Evolutionary conservation across 306 rosid species (phyloP), one percentile per base, ranked within the genome.

Genomic region (Trichosanthes truncata): DNA sequence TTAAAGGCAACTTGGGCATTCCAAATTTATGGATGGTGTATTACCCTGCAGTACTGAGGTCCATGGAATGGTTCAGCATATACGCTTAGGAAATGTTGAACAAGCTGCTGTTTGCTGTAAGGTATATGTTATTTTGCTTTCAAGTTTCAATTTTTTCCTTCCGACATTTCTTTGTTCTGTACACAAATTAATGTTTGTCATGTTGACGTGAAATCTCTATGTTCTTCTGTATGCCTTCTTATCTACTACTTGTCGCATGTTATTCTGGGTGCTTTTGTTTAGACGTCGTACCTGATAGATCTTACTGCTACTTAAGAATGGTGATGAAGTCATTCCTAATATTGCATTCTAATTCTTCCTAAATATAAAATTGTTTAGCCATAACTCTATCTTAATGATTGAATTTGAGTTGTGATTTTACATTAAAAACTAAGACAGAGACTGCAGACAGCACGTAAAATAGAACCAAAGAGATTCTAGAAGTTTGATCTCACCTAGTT

Each of bases 1-100:
- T 74, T 80, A 66, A 61, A 55, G 89, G 83, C 81, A 80, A 40
- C 53, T 69, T 81, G 60, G 79, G 71, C 79, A 84, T 87, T 49
- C 87, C 78, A 87, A 55, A 81, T 79, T 78, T 55, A 83, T 46
- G 56, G 78, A 82, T 78, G 89, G 80, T 73, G 74, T 80, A 74
- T 81, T 86, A 43, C 76, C 86, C 18, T 51, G 79, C 79, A 82
- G 80, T 51, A 61, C 89, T 53, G 76, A 79, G 73, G 78, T 77
- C 67, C 73, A 53, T 79, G 87, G 76, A 80, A 84, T 78, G 48
- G 38, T 71, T 14, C 82, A 82, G 80, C 83, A 79, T 56, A 69
- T 83, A 79, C 82, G 75, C 81, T 40, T 77, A 52, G 87, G 71
- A 79, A 79, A 78, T 81, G 83, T 60, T 51, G 88, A 81, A 46